These are phyloP conservation scores for Boletus mariae DNA, from an alignment of 1,284 basidiomycete genomes.

Conservation along the genomic window DNA sequence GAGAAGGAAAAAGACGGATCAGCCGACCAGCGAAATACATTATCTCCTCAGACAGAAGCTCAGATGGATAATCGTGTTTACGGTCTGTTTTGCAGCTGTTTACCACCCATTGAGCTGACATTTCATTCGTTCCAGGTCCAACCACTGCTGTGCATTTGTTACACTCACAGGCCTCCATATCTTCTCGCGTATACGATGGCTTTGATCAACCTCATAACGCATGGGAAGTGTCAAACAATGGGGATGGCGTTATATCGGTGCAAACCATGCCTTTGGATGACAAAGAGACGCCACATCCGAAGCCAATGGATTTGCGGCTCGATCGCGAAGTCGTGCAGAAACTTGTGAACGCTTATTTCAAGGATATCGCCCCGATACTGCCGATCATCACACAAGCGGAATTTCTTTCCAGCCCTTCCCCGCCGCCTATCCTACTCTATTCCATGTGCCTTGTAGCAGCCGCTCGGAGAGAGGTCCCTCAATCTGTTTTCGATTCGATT, in stretches of 20 bases:
- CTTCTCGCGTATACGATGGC: slow-evolving; percentile 77
- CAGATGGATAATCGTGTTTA: slow-evolving; percentile 54
- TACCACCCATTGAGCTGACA: slow-evolving; percentile 7
- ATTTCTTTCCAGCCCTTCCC: slow-evolving; percentile 72
- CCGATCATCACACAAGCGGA: slow-evolving; percentile 87
- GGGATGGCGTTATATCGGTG: slow-evolving; percentile 87
- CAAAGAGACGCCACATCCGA: slow-evolving; percentile 49
- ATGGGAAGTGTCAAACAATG: slow-evolving; percentile 78
- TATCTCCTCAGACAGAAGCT: slow-evolving; percentile 38
- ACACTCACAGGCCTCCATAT: slow-evolving; percentile 84
- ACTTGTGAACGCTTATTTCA: slow-evolving; percentile 90
- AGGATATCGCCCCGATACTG: slow-evolving; percentile 78
- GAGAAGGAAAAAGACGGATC: slow-evolving; percentile 40
- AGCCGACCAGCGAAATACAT: slow-evolving; percentile 29
- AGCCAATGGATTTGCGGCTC: slow-evolving; percentile 63
- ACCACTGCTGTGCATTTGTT: slow-evolving; percentile 84
- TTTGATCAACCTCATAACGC: slow-evolving; percentile 84
- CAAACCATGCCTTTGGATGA: slow-evolving; percentile 61
- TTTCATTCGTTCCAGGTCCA: slow-evolving; percentile 51
- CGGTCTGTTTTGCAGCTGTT: slow-evolving; percentile 43
- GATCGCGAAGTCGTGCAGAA: slow-evolving; percentile 79
- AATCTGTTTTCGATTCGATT: slow-evolving; percentile 80
- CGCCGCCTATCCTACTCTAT: slow-evolving; percentile 82
- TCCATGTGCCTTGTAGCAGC: slow-evolving; percentile 91
- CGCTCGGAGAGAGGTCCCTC: slow-evolving; percentile 78